Base-by-base conservation (phyloP, 2,329 filamentous ascomycete species). In the Pseudogymnoascus verrucosus region DNA sequence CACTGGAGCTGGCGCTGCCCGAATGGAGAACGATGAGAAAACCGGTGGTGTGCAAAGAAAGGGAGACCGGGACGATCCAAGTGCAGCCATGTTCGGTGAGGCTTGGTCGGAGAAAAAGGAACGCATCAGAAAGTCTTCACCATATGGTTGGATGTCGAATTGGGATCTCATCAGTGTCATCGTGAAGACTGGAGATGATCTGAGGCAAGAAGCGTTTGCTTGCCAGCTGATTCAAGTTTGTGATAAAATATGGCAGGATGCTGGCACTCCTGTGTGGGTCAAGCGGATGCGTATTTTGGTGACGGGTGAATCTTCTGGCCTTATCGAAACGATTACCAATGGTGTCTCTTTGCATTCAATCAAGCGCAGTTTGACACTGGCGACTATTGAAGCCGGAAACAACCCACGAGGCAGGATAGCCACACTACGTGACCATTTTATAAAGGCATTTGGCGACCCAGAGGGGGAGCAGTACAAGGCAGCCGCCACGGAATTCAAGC, bases 11-110 rank as follows among this genome's bases (percentile, higher is more conserved):
- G 90, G 90, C 64, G 86, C 89, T 62, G 90, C 90, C 63, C 84
- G 90, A 64, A 95, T 95, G 90, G 90, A 95, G 73, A 95, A 95
- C 72, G 90, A 95, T 73, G 84, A 91, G 74, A 93, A 92, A 78
- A 95, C 90, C 12, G 90, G 89, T 67, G 90, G 90, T 63, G 86
- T 95, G 12, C 88, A 90, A 72, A 84, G 89, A 62, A 89, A 90
- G 71, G 89, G 89, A 36, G 90, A 95, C 74, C 86, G 90, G 39
- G 90, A 95, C 71, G 90, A 95, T 72, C 90, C 90, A 44, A 93
- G 89, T 70, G 90, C 90, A 37, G 90, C 90, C 8, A 91, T 91
- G 4, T 93, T 95, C 75, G 90, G 91, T 64, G 90, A 95, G 76
- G 90, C 90, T 19, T 95, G 90, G 90, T 85, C 89, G 69, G 83